Percentiles rank a stretch among this genome's conserved stretches.
phyloP scores from a whole-genome alignment of 148 eudicot genomes.

The Drosera capensis region DNA sequence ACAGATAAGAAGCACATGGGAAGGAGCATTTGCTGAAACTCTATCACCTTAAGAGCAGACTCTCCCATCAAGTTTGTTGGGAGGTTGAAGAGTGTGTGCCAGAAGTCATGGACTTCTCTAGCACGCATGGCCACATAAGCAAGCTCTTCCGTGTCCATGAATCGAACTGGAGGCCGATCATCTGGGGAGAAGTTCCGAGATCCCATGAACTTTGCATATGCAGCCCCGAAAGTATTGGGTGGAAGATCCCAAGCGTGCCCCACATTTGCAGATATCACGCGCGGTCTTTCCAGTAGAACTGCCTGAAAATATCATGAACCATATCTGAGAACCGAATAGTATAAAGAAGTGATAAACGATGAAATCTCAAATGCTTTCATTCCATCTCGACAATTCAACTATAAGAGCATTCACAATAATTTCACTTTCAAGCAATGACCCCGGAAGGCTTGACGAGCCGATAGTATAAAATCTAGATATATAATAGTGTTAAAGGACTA shows the following conservation, averaged over 20 bases:
- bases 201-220: conserved; percentile 93
- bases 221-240: conserved; percentile 80
- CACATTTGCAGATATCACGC: conserved; percentile 66
- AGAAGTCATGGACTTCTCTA: conserved; percentile 90
- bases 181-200: conserved; percentile 89
- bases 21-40: conserved; percentile 88
- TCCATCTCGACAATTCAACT: too few species aligned
- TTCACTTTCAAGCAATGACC: too few species aligned
- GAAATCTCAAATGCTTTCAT: background rate
- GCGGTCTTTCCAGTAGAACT: conserved; percentile 63
- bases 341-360: background rate
- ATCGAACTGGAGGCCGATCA: conserved; percentile 80
- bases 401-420: too few species aligned
- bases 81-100: conserved; percentile 90
- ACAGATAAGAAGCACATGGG: conserved; percentile 92
- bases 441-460: too few species aligned
- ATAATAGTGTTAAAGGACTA: conserved; percentile 10
- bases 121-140: conserved; percentile 83
- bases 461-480: too few species aligned
- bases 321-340: too few species aligned
- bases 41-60: conserved; percentile 85
- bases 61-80: conserved; percentile 95
- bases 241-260: conserved; percentile 91
- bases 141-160: conserved; percentile 79
- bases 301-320: conserved; percentile 41